These are phyloP conservation scores for Backusella australiensis DNA, from an alignment of 192 early-diverging fungal species.

Conservation along the genomic window DNA sequence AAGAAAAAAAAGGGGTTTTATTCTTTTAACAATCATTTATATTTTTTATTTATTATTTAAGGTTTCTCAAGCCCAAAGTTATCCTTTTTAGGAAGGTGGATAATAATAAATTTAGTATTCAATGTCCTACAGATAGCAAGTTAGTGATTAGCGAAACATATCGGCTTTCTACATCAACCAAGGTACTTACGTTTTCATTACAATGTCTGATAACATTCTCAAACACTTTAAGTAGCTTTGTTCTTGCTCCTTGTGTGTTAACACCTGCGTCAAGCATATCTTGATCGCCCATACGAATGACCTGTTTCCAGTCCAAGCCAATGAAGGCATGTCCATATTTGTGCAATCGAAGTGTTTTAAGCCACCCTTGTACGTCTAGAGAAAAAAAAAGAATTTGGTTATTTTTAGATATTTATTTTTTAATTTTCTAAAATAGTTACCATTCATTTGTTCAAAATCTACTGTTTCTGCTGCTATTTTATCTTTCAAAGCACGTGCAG, in stretches of 20 bases:
- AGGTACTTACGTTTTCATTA: constrained; percentile 29
- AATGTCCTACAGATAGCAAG: constrained; percentile 12
- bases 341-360: constrained; percentile 34
- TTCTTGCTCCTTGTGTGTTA: constrained; percentile 33
- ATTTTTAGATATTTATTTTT: not conserved
- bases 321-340: constrained; percentile 37
- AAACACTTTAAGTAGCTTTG: constrained; percentile 37
- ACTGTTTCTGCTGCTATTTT: constrained; percentile 37
- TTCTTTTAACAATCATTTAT: constrained; percentile 5
- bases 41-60: constrained; percentile 4
- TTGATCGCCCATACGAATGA: constrained; percentile 28
- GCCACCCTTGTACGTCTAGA: constrained; percentile 34
- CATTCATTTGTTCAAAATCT: constrained; percentile 35
- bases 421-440: constrained; percentile 6
- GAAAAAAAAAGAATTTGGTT: not conserved
- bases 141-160: not conserved
- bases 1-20: not conserved
- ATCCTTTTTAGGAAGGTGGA: constrained; percentile 2
- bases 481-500: constrained; percentile 33
- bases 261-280: constrained; percentile 33
- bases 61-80: constrained; percentile 1
- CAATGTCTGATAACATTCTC: constrained; percentile 35
- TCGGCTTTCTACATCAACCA: not conserved
- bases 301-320: constrained; percentile 31
- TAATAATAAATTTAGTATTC: constrained; percentile 16